Conservation (phyloP, 1,284 basidiomycete species). For the Microbotryomycetes sp. region DNA sequence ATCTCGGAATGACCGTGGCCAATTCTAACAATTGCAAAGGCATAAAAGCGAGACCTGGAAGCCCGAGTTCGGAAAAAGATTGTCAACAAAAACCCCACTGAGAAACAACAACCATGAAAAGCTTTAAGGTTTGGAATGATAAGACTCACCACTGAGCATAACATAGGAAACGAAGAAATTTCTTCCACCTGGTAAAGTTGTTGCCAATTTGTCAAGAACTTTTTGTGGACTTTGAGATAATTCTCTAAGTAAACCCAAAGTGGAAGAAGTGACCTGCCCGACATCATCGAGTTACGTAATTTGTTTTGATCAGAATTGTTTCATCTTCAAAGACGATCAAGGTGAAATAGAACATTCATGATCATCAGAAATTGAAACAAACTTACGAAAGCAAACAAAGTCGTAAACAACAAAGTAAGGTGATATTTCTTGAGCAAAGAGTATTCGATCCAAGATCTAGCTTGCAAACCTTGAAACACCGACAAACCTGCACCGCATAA, state of each 20-base stretch:
- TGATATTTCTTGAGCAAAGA: constrained; percentile 93
- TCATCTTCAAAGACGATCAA: constrained; percentile 37
- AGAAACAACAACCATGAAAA: no score
- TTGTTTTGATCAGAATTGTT: constrained; percentile 8
- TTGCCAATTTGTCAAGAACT: constrained; percentile 81
- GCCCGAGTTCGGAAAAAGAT: not conserved
- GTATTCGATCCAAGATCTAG: constrained; percentile 87
- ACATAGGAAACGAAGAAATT: constrained; percentile 96
- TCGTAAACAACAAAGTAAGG: constrained; percentile 86
- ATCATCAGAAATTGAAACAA: constrained; percentile 45
- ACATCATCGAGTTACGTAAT: not conserved
- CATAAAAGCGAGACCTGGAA: constrained; percentile 77
- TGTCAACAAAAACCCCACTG: no score
- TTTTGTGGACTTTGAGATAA: constrained; percentile 77
- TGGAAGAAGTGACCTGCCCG: constrained; percentile 32
- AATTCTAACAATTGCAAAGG: constrained; percentile 87
- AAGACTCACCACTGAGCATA: constrained; percentile 69
- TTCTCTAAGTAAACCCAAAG: constrained; percentile 56
- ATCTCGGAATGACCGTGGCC: constrained; percentile 69
- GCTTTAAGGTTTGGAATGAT: constrained; percentile 1
- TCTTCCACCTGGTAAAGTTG: constrained; percentile 57
- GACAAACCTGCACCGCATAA: constrained; percentile 57
- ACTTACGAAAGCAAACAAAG: constrained; percentile 86
- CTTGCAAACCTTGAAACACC: constrained; percentile 79
- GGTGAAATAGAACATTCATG: constrained; percentile 38